These are phyloP conservation scores for Chaetomium sp. DNA, from an alignment of 2,329 filamentous ascomycete species.

Conservation along the genomic window DNA sequence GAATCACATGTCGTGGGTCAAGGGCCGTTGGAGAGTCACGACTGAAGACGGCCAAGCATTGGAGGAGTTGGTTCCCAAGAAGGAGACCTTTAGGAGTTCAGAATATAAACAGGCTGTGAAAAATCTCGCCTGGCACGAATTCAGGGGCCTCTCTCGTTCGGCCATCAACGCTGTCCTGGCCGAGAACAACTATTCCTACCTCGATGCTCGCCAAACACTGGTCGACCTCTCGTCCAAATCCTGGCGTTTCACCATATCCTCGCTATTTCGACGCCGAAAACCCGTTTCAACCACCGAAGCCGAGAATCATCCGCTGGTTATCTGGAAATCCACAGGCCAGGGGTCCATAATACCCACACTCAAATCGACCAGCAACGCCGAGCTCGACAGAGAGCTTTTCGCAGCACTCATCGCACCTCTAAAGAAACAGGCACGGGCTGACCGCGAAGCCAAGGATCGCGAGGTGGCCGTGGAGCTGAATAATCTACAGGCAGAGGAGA, in stretches of 20 bases:
- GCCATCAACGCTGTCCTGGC: conserved; percentile 78
- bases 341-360: conserved; percentile 62
- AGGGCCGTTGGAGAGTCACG: conserved; percentile 63
- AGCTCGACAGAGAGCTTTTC: conserved; percentile 65
- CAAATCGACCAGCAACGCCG: conserved; percentile 65
- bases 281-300: conserved; percentile 55
- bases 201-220: conserved; percentile 69
- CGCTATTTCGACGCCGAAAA: conserved; percentile 69
- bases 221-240: conserved; percentile 70
- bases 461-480: conserved; percentile 57
- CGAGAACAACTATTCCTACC: conserved; percentile 79
- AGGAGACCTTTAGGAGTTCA: conserved; percentile 68
- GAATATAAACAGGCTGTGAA: conserved; percentile 71
- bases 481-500: conserved; percentile 59
- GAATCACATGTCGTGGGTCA: conserved; percentile 69
- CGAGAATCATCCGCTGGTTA: conserved; percentile 63
- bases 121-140: conserved; percentile 70
- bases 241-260: conserved; percentile 74
- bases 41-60: conserved; percentile 37
- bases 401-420: conserved; percentile 59
- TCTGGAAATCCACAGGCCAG: conserved; percentile 60
- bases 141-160: conserved; percentile 71
- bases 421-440: conserved; percentile 46
- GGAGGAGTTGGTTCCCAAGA: conserved; percentile 49
- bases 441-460: conserved; percentile 55